phyloP scores from a whole-genome alignment of 1,139 yeast genomes.

The Saccharomyces pastorianus region DNA sequence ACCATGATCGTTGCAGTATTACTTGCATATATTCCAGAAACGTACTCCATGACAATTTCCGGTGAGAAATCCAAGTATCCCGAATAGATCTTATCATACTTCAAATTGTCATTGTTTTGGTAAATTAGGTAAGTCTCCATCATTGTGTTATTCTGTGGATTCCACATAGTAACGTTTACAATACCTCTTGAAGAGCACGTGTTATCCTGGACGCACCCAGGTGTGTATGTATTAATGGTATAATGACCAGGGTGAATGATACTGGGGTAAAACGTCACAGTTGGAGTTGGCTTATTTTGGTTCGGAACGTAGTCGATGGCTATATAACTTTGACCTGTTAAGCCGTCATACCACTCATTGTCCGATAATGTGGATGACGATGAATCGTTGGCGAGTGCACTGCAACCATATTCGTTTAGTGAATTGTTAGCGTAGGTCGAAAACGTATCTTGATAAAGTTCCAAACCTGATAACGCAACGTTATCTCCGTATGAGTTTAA shows the following conservation, averaged over 20 bases:
- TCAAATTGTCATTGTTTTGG: conserved; percentile 72
- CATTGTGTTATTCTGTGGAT: conserved; percentile 35
- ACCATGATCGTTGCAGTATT: conserved; percentile 43
- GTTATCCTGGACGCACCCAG: conserved; percentile 69
- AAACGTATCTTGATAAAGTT: conserved; percentile 59
- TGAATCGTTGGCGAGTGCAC: conserved; percentile 33
- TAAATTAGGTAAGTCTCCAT: conserved; percentile 42
- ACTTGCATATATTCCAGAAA: conserved; percentile 31
- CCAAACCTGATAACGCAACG: conserved; percentile 66
- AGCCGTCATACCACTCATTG: conserved; percentile 31
- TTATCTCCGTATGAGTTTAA: conserved; percentile 60
- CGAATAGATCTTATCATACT: conserved; percentile 67
- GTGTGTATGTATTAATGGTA: conserved; percentile 66
- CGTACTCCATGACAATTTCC: conserved; percentile 41
- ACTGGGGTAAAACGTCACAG: conserved; percentile 59
- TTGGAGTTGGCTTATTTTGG: conserved; percentile 27
- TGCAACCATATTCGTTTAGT: conserved; percentile 60
- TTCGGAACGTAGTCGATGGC: conserved; percentile 22
- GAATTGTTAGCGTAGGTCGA: conserved; percentile 65
- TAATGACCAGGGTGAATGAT: conserved; percentile 70
- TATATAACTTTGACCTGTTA: conserved; percentile 33
- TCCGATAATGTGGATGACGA: conserved; percentile 11
- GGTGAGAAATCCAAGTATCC: conserved; percentile 62
- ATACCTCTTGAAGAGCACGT: conserved; percentile 68
- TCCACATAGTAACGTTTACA: conserved; percentile 64